A percentile compares a stretch with the other conserved stretches of the same genome.
These are phyloP conservation scores for Barbarea vulgaris DNA, from an alignment of 345 rosid species.

Conservation along the genomic window DNA sequence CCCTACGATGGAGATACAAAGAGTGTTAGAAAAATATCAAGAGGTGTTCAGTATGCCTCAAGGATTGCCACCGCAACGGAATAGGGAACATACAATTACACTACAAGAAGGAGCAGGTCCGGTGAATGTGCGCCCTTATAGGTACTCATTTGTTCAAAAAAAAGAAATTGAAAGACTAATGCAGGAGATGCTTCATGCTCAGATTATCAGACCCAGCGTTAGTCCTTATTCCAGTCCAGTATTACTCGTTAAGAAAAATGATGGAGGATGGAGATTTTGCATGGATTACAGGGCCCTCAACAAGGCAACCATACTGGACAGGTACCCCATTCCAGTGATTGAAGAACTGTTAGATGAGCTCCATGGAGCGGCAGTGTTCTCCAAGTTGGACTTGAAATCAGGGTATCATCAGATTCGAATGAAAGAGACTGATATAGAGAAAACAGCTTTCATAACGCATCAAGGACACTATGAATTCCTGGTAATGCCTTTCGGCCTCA, in stretches of 20 bases:
- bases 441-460: neutral
- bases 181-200: neutral
- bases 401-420: neutral
- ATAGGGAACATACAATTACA: neutral
- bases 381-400: neutral
- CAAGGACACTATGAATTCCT: neutral
- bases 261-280: neutral
- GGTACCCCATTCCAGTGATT: neutral
- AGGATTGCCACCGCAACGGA: too few species aligned
- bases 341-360: neutral
- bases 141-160: neutral
- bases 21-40: too few species aligned
- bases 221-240: neutral
- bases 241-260: neutral
- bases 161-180: neutral
- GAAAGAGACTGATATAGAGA: neutral
- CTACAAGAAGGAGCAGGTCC: fast-evolving
- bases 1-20: neutral
- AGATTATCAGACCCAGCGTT: neutral
- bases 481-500: neutral
- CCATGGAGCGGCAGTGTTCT: fast-evolving
- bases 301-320: neutral
- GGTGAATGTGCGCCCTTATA: neutral
- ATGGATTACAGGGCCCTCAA: neutral
- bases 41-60: too few species aligned